Conservation (phyloP, 306 rosid genomes). For the Gynostemma pentaphyllum region DNA sequence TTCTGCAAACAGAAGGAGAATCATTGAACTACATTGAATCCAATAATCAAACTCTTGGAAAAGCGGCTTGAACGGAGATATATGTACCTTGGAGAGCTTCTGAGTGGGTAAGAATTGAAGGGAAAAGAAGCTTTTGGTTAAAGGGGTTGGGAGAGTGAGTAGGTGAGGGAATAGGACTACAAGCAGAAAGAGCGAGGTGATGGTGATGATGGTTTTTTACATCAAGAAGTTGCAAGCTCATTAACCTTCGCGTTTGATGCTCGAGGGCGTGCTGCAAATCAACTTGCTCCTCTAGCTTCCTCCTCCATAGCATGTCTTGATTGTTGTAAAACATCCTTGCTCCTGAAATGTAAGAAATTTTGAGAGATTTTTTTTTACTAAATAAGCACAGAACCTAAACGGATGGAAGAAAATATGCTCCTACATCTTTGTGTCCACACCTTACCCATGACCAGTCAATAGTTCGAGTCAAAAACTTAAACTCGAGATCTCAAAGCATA, state of each 20-base stretch:
- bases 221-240: conserved; percentile 83
- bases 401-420: not conserved
- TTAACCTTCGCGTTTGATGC: conserved; percentile 64
- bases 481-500: not conserved
- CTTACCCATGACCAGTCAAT: too few relatives aligned
- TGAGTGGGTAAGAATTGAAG: conserved; percentile 30
- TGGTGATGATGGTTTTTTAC: conserved; percentile 44
- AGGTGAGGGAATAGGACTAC: conserved; percentile 69
- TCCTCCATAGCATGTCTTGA: conserved; percentile 80
- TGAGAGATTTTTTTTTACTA: not conserved
- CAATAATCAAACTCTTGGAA: not conserved
- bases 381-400: not conserved
- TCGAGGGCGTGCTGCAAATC: conserved; percentile 86
- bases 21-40: not conserved
- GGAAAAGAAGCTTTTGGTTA: conserved; percentile 26
- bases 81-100: conserved; percentile 19
- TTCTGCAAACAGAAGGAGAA: not conserved
- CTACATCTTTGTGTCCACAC: too few relatives aligned
- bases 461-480: too few relatives aligned
- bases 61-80: not conserved
- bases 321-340: conserved; percentile 65
- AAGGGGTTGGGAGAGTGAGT: conserved; percentile 49
- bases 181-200: conserved; percentile 43
- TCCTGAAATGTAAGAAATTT: conserved; percentile 19
- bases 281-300: conserved; percentile 85